phyloP scores from a whole-genome alignment of 1,284 basidiomycete genomes.

The Mycosarcoma mackinlayi region DNA sequence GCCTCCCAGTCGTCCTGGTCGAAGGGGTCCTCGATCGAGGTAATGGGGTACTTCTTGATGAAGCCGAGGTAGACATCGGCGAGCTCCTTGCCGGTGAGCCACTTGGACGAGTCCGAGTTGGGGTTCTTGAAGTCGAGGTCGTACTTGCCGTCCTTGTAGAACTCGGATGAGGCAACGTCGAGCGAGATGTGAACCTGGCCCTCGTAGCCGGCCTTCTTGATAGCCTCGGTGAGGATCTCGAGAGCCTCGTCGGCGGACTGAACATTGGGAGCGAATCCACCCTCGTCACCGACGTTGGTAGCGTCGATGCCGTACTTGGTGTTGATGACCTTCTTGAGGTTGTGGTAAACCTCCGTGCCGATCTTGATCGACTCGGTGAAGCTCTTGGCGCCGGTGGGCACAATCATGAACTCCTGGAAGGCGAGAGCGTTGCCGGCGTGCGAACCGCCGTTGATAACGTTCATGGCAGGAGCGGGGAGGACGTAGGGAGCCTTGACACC shows the following conservation, averaged over 20 bases:
- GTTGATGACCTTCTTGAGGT: slow-evolving; percentile 98
- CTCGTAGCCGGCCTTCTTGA: slow-evolving; percentile 97
- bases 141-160: slow-evolving; percentile 99
- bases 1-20: slow-evolving; percentile 99
- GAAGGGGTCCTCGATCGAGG: slow-evolving; percentile 97
- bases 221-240: slow-evolving; percentile 93
- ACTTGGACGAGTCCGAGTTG: slow-evolving; percentile 94
- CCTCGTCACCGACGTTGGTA: slow-evolving; percentile 99
- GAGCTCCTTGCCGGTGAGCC: slow-evolving; percentile 91
- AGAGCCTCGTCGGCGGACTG: slow-evolving; percentile 96
- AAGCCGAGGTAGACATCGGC: slow-evolving; percentile 86
- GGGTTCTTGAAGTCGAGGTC: slow-evolving; percentile 99
- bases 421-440: slow-evolving; percentile 98
- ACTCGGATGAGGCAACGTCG: slow-evolving; percentile 98
- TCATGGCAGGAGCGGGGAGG: slow-evolving; percentile 80
- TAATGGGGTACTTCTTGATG: slow-evolving; percentile 70
- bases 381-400: slow-evolving; percentile 96
- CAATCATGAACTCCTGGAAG: slow-evolving; percentile 91
- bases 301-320: slow-evolving; percentile 99
- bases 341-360: slow-evolving; percentile 98
- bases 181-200: slow-evolving; percentile 99
- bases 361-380: slow-evolving; percentile 99
- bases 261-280: slow-evolving; percentile 99
- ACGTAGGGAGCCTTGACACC: slow-evolving; percentile 89
- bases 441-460: slow-evolving; percentile 99